These are phyloP conservation scores for Enterospora canceri DNA, from an alignment of 371 early-diverging fungal genomes.

Conservation along the genomic window DNA sequence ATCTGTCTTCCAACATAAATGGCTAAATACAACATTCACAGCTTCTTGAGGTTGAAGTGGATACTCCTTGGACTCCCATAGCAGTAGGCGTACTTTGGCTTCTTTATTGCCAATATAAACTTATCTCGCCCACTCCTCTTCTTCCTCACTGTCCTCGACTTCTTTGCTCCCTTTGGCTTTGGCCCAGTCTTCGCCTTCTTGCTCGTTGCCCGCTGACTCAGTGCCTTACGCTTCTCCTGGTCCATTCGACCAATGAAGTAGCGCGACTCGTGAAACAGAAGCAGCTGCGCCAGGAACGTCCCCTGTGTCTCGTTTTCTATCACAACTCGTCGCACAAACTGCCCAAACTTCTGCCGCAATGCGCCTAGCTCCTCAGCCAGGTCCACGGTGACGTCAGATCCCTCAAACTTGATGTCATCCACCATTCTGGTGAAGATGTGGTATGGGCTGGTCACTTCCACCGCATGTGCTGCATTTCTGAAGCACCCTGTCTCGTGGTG, in stretches of 20 bases:
- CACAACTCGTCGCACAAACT: background rate
- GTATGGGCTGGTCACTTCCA: background rate
- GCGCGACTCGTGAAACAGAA: slow-evolving; percentile 1
- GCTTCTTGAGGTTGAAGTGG: too few relatives aligned
- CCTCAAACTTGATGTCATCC: slow-evolving; percentile 5
- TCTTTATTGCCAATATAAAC: background rate
- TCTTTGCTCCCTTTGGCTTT: background rate
- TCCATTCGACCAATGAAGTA: background rate
- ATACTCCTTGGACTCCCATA: background rate
- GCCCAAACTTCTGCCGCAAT: background rate
- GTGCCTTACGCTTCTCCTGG: background rate
- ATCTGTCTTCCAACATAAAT: too few relatives aligned
- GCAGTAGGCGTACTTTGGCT: too few relatives aligned
- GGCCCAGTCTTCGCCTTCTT: background rate
- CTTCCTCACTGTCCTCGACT: background rate
- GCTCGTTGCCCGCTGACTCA: background rate
- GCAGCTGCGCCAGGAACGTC: background rate
- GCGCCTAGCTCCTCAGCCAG: background rate
- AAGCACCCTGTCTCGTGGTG: slow-evolving; percentile 1
- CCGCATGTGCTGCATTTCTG: background rate
- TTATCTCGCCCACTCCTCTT: background rate
- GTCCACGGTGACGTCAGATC: background rate
- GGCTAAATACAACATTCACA: too few relatives aligned
- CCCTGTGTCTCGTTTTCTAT: background rate
- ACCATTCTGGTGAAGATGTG: background rate